Evolutionary conservation across 2,329 filamentous ascomycete species (phyloP).

Genomic region (Xylariaceae sp.): DNA sequence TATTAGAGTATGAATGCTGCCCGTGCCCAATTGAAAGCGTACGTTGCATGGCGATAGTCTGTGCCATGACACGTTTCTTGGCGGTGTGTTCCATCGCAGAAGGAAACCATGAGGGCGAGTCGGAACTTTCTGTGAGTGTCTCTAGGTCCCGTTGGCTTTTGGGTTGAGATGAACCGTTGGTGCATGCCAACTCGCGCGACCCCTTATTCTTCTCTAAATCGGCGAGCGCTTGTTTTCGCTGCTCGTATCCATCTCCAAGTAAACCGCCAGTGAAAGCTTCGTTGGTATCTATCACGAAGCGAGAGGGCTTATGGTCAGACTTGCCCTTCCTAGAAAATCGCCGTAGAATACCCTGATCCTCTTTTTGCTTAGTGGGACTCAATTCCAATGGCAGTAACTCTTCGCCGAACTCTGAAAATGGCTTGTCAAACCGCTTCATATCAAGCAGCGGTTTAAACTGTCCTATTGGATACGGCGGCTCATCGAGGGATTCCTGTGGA

Average conservation of each 20-base stretch:
- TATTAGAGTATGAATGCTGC: conserved; percentile 3
- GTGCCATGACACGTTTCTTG: conserved; percentile 23
- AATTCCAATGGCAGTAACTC: conserved; percentile 35
- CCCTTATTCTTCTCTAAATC: conserved; percentile 29
- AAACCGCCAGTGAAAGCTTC: conserved; percentile 51
- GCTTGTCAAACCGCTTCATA: conserved; percentile 53
- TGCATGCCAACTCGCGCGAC: conserved; percentile 43
- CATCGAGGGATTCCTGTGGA: conserved; percentile 42
- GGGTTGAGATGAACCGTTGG: conserved; percentile 53
- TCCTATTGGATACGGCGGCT: conserved; percentile 59
- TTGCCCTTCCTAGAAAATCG: conserved; percentile 23
- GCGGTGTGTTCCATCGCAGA: conserved; percentile 35
- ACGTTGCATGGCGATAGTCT: conserved; percentile 17
- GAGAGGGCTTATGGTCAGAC: conserved; percentile 29
- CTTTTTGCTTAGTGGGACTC: conserved; percentile 29
- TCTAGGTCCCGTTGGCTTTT: conserved; percentile 39
- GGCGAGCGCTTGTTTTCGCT: conserved; percentile 40
- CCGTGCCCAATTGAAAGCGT: conserved; percentile 22
- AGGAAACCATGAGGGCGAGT: conserved; percentile 37
- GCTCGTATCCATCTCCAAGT: conserved; percentile 47
- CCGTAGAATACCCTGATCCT: conserved; percentile 21
- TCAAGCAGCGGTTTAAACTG: conserved; percentile 66
- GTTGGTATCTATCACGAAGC: conserved; percentile 31
- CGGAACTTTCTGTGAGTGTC: conserved; percentile 24
- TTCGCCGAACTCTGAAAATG: conserved; percentile 47